Evolutionary conservation across 805 yeast species (phyloP).

Genomic region (Nakazawaea sp.): DNA sequence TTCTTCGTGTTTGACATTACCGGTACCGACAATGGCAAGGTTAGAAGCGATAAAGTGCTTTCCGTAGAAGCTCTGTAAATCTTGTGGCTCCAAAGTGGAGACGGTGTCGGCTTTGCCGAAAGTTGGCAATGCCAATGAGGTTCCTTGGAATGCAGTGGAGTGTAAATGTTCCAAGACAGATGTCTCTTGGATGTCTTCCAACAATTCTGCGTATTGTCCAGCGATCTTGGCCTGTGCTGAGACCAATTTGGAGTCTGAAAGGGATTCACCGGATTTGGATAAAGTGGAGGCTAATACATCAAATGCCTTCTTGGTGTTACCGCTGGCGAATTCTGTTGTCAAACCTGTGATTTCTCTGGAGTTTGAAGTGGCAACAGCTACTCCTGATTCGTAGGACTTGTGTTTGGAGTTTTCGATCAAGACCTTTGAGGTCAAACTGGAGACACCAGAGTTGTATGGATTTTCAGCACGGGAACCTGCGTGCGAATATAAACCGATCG

Average conservation of each 20-base stretch:
- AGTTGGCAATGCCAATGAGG: conserved; percentile 70
- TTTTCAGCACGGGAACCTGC: conserved; percentile 80
- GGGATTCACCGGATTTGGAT: conserved; percentile 17
- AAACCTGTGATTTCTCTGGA: conserved; percentile 64
- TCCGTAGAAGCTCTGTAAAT: conserved; percentile 48
- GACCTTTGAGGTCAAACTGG: conserved; percentile 52
- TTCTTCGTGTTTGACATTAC: conserved; percentile 64
- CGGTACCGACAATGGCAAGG: conserved; percentile 60
- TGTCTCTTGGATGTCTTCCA: conserved; percentile 50
- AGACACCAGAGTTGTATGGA: conserved; percentile 76
- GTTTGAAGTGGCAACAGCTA: conserved; percentile 44
- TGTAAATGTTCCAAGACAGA: conserved; percentile 70
- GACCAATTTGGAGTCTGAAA: conserved; percentile 34
- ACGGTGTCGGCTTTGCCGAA: conserved; percentile 69
- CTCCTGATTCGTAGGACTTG: conserved; percentile 41
- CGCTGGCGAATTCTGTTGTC: conserved; percentile 56
- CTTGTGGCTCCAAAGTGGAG: conserved; percentile 48
- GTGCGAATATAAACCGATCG: conserved; percentile 65
- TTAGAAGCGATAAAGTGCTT: conserved; percentile 56
- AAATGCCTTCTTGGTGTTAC: conserved; percentile 44
- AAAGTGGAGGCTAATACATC: conserved; percentile 40
- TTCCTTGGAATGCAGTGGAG: conserved; percentile 83
- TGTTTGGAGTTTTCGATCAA: conserved; percentile 30
- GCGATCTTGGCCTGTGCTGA: conserved; percentile 39
- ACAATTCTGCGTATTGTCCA: conserved; percentile 37